phyloP scores from a whole-genome alignment of 331 rosid genomes.

The Rhamnella rubrinervis region DNA sequence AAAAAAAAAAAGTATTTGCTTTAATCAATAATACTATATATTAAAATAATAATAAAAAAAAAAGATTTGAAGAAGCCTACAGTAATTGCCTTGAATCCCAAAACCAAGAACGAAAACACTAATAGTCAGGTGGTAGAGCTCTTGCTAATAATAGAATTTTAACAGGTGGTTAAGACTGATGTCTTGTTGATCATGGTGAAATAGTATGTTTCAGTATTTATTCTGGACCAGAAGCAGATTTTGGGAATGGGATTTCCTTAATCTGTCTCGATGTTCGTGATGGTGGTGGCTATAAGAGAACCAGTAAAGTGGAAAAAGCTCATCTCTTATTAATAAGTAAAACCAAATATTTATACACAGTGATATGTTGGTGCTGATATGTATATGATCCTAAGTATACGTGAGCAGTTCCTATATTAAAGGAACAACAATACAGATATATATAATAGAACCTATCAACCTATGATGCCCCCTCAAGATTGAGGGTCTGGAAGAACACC shows the following conservation, averaged over 20 bases:
- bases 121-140: slow-evolving; percentile 10
- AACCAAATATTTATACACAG: no score
- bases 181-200: slow-evolving; percentile 94
- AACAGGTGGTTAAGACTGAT: slow-evolving; percentile 82
- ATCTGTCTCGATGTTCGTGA: slow-evolving; percentile 98
- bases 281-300: slow-evolving; percentile 35
- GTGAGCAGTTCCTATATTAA: no score
- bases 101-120: background rate
- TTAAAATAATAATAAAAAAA: background rate
- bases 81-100: no score
- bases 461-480: no score
- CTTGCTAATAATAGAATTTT: slow-evolving; percentile 30
- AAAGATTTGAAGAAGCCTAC: background rate
- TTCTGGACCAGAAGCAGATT: slow-evolving; percentile 79
- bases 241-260: slow-evolving; percentile 85
- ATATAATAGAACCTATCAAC: no score
- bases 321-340: no score
- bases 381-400: no score
- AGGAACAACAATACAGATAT: no score
- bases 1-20: no score
- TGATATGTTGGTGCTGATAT: no score
- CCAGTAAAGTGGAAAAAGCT: no score
- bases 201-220: slow-evolving; percentile 88
- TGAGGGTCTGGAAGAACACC: no score
- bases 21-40: background rate